These are phyloP conservation scores for Metrosideros polymorpha DNA, from an alignment of 441 rosid species.

Conservation along the genomic window DNA sequence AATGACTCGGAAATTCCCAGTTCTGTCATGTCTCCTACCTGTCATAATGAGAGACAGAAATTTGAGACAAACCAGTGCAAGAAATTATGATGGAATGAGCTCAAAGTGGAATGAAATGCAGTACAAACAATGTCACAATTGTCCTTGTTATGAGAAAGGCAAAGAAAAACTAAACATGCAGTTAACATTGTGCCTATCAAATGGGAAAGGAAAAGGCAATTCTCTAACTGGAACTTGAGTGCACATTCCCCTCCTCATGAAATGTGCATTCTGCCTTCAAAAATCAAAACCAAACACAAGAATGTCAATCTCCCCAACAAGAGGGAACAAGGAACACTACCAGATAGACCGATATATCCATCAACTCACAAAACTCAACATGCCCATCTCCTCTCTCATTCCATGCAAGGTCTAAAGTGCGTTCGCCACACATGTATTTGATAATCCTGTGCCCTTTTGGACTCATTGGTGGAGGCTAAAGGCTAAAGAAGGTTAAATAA, in stretches of 20 bases:
- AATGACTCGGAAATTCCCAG: constrained; percentile 83
- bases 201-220: not conserved
- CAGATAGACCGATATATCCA: not conserved
- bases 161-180: not conserved
- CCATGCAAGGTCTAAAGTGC: not conserved
- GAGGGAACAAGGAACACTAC: not conserved
- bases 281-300: not conserved
- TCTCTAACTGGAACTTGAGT: not conserved
- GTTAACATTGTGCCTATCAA: not conserved
- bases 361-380: not conserved
- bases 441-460: not conserved
- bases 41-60: constrained; percentile 4
- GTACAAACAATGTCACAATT: not conserved
- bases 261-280: not conserved
- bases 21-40: constrained; percentile 88
- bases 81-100: not conserved
- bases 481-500: not conserved
- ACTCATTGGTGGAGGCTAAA: not conserved
- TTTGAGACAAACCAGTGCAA: not conserved
- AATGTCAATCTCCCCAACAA: not conserved
- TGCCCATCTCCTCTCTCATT: not conserved
- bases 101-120: not conserved
- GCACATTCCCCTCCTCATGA: not conserved
- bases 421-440: not conserved
- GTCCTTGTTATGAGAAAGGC: not conserved